phyloP scores from a whole-genome alignment of 1,139 yeast genomes.

The Geotrichum macrosporum region DNA sequence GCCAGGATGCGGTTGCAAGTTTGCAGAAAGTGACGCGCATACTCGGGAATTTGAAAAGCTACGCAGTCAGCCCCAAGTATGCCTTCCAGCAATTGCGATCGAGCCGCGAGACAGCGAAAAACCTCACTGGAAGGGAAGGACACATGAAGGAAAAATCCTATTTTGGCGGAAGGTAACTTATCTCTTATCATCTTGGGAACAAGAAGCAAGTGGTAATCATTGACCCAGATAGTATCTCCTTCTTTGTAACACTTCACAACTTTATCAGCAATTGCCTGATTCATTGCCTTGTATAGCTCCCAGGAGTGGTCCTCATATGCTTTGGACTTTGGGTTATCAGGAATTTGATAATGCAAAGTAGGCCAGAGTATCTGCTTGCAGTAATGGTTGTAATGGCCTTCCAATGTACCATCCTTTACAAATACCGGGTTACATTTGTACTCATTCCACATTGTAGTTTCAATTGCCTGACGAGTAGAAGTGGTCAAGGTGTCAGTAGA shows the following conservation, averaged over 20 bases:
- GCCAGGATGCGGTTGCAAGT: slow-evolving; percentile 80
- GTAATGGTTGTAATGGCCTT: slow-evolving; percentile 84
- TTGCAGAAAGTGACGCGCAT: slow-evolving; percentile 88
- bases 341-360: slow-evolving; percentile 91
- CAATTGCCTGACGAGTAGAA: slow-evolving; percentile 42
- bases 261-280: slow-evolving; percentile 75
- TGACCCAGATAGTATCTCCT: slow-evolving; percentile 81
- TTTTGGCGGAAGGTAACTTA: slow-evolving; percentile 72
- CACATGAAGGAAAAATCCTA: slow-evolving; percentile 88
- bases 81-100: slow-evolving; percentile 73
- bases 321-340: slow-evolving; percentile 89
- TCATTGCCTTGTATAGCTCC: slow-evolving; percentile 73
- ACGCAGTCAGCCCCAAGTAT: slow-evolving; percentile 84
- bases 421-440: slow-evolving; percentile 63
- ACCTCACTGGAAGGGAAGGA: slow-evolving; percentile 96
- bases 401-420: slow-evolving; percentile 71
- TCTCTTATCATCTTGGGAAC: slow-evolving; percentile 83
- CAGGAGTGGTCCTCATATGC: slow-evolving; percentile 96
- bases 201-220: slow-evolving; percentile 85
- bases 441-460: slow-evolving; percentile 34
- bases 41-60: slow-evolving; percentile 88
- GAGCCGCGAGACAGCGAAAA: slow-evolving; percentile 86
- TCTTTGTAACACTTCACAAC: slow-evolving; percentile 61
- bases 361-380: slow-evolving; percentile 97
- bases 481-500: slow-evolving; percentile 79